Percentiles rank a stretch among this genome's conserved stretches.
phyloP scores from a whole-genome alignment of 106 monocot species.

The Hemerocallis citrina region DNA sequence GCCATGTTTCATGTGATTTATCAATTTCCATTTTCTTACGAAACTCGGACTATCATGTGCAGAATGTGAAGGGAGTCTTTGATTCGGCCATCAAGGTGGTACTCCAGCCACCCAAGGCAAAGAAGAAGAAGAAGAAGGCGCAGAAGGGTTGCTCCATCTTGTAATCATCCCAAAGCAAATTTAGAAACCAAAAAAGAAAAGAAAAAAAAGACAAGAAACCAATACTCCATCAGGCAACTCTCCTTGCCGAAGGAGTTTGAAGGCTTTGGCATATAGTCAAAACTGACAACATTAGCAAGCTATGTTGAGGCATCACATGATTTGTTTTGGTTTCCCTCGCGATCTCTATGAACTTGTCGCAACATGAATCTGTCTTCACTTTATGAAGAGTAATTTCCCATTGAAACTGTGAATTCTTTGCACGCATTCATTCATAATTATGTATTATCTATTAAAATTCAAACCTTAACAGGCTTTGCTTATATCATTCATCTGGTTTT shows the following conservation, averaged over 20 bases:
- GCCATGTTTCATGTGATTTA: too few species aligned
- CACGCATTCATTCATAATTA: background rate
- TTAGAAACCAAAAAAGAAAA: too few species aligned
- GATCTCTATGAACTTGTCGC: background rate
- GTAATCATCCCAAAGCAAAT: too few species aligned
- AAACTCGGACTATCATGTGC: background rate
- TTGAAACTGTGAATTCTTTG: background rate
- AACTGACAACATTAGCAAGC: background rate
- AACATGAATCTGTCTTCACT: background rate
- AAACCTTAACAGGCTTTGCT: background rate
- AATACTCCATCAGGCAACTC: background rate
- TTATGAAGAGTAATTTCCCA: background rate
- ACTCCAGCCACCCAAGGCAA: constrained; percentile 53
- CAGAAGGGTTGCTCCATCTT: constrained; percentile 54
- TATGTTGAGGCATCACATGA: background rate
- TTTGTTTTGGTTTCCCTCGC: background rate
- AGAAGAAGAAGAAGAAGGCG: constrained; percentile 54
- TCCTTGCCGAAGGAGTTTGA: background rate
- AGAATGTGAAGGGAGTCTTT: constrained; percentile 66
- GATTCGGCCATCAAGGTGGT: constrained; percentile 64
- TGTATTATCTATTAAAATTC: constrained; percentile 1
- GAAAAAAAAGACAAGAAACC: background rate
- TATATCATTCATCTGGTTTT: too few species aligned
- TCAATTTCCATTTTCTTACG: background rate
- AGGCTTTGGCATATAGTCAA: background rate